Evolutionary conservation across 257 asterid genomes (phyloP).

Genomic region (Voacanga thouarsii): DNA sequence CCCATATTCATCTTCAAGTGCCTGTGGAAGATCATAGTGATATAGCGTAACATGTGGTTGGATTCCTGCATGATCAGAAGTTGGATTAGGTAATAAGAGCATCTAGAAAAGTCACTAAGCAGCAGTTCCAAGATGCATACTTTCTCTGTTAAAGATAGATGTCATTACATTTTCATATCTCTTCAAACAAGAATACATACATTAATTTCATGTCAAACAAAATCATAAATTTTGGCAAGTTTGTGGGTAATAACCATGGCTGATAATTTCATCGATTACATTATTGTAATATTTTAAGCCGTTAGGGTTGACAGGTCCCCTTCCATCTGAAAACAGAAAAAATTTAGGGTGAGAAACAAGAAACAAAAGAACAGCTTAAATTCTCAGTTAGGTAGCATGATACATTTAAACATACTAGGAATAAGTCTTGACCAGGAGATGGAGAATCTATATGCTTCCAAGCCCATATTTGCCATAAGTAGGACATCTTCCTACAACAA

Average conservation of each 20-base stretch:
- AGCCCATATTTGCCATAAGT: slow-evolving; percentile 12
- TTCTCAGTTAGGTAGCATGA: neutral
- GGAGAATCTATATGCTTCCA: slow-evolving; percentile 18
- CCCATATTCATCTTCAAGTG: slow-evolving; percentile 44
- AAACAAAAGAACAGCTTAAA: neutral
- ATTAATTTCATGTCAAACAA: slow-evolving; percentile 15
- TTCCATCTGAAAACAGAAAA: neutral
- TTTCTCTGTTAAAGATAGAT: neutral
- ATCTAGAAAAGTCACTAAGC: neutral
- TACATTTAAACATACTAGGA: neutral
- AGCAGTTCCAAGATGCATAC: neutral
- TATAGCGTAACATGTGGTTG: slow-evolving; percentile 42
- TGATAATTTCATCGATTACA: slow-evolving; percentile 38
- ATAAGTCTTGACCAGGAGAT: slow-evolving; percentile 7
- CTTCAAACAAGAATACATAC: neutral
- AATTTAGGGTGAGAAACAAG: neutral
- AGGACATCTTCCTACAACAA: slow-evolving; percentile 13
- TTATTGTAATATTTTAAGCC: slow-evolving; percentile 46
- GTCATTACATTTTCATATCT: neutral
- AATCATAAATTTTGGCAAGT: neutral
- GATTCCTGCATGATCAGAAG: slow-evolving; percentile 36
- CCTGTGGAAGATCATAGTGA: slow-evolving; percentile 55
- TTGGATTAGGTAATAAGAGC: neutral
- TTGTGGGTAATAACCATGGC: slow-evolving; percentile 14
- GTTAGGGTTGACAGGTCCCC: slow-evolving; percentile 6